Evolutionary conservation across 768 basidiomycete species (phyloP).

Genomic region (Tephrocybe rancida): DNA sequence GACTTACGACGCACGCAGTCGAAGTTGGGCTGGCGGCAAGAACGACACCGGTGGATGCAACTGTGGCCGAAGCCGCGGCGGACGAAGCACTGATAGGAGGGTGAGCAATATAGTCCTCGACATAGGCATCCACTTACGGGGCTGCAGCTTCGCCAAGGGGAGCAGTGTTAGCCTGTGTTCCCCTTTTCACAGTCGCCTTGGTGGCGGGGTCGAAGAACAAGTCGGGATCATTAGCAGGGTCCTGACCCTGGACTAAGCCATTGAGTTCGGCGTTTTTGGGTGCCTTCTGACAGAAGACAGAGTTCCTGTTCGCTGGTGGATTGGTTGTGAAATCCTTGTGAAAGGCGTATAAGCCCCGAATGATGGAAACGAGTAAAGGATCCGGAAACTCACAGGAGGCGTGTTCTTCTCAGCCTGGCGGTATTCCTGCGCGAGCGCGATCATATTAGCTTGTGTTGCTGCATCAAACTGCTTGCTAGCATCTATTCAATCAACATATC

Average conservation of each 20-base stretch:
- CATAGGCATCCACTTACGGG: constrained; percentile 11
- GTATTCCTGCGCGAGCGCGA: constrained; percentile 52
- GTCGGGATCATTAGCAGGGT: constrained; percentile 51
- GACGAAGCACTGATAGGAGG: background rate
- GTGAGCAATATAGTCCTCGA: background rate
- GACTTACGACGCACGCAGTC: constrained; percentile 14
- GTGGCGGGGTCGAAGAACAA: constrained; percentile 52
- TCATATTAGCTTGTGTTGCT: constrained; percentile 51
- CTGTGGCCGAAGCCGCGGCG: background rate
- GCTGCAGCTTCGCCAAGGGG: constrained; percentile 41
- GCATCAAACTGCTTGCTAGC: constrained; percentile 54
- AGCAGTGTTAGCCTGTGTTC: constrained; percentile 47
- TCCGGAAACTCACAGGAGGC: constrained; percentile 42
- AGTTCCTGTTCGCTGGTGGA: constrained; percentile 51
- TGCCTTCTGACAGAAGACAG: constrained; percentile 58
- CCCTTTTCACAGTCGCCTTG: constrained; percentile 42
- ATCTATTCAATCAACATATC: constrained; percentile 31
- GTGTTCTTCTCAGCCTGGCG: constrained; percentile 64
- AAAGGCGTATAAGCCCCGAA: background rate
- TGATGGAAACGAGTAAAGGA: background rate
- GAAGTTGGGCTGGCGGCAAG: constrained; percentile 17
- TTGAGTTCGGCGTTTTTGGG: constrained; percentile 51
- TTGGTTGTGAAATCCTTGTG: constrained; percentile 53
- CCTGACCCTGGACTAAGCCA: constrained; percentile 55
- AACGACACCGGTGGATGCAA: constrained; percentile 13